Conservation (phyloP, 2,329 filamentous ascomycete species). For the Aphanoascus verrucosus region DNA sequence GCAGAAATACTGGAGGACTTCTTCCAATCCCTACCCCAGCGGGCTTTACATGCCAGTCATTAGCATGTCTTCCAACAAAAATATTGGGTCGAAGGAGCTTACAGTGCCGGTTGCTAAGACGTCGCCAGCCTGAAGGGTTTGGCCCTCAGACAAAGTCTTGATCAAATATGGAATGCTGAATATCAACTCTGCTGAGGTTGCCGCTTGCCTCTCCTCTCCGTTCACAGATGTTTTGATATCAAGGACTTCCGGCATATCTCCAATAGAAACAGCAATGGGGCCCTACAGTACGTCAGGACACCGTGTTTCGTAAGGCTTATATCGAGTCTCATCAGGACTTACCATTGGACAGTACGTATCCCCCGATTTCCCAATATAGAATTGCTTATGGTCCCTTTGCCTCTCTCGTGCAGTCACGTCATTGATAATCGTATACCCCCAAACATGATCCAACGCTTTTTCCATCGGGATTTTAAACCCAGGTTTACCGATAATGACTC, state of each 20-base stretch:
- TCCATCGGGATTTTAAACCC: constrained; percentile 37
- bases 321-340: background rate
- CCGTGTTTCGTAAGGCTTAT: background rate
- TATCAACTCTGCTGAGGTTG: constrained; percentile 41
- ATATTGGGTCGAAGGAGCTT: background rate
- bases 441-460: constrained; percentile 43
- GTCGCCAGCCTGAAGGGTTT: constrained; percentile 43
- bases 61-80: background rate
- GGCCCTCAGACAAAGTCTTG: constrained; percentile 39
- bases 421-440: constrained; percentile 49
- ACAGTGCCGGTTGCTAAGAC: constrained; percentile 42
- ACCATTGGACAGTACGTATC: constrained; percentile 49
- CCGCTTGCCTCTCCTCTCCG: constrained; percentile 41
- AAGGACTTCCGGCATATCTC: constrained; percentile 36
- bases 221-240: constrained; percentile 40
- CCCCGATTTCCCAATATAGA: constrained; percentile 47
- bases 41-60: constrained; percentile 15
- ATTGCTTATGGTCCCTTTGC: constrained; percentile 51
- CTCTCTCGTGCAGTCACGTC: constrained; percentile 46
- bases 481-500: constrained; percentile 44
- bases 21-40: constrained; percentile 41
- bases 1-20: constrained; percentile 34
- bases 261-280: constrained; percentile 42
- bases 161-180: constrained; percentile 41
- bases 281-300: constrained; percentile 26